phyloP scores from a whole-genome alignment of 2,329 filamentous ascomycete species.

The Verticillium albo-atrum region DNA sequence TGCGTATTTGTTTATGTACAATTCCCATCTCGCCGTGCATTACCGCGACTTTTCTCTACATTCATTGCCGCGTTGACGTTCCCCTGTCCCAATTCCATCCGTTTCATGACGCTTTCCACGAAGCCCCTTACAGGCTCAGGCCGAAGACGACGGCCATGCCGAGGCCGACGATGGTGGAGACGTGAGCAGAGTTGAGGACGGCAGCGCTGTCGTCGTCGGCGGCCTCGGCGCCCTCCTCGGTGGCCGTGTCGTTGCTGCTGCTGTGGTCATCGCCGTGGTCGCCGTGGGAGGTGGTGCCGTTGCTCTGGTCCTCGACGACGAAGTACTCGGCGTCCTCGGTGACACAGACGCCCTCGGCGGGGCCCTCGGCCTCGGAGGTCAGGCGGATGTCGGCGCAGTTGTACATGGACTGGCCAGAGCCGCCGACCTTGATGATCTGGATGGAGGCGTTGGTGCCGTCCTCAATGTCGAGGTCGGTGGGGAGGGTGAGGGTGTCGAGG shows the following conservation, averaged over 20 bases:
- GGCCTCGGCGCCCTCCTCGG: conserved; percentile 8
- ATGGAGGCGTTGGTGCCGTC: conserved; percentile 63
- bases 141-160: conserved; percentile 31
- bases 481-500: conserved; percentile 53
- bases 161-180: conserved; percentile 26
- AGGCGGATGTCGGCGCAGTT: conserved; percentile 75
- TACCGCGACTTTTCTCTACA: not conserved
- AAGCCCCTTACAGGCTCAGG: conserved; percentile 25
- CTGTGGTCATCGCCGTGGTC: conserved; percentile 5
- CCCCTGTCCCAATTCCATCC: not conserved
- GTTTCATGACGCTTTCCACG: not conserved
- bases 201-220: conserved; percentile 3
- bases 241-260: conserved; percentile 8
- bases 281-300: conserved; percentile 29
- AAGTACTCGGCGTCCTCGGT: conserved; percentile 49
- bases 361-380: conserved; percentile 41
- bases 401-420: conserved; percentile 58
- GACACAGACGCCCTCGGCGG: conserved; percentile 46
- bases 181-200: conserved; percentile 10
- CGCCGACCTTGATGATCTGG: conserved; percentile 63
- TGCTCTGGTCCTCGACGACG: conserved; percentile 23
- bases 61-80: not conserved
- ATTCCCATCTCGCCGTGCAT: not conserved
- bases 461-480: conserved; percentile 40
- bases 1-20: not conserved